Base-by-base conservation (phyloP, 176 grass and related monocot species). In the Dactylis glomerata region DNA sequence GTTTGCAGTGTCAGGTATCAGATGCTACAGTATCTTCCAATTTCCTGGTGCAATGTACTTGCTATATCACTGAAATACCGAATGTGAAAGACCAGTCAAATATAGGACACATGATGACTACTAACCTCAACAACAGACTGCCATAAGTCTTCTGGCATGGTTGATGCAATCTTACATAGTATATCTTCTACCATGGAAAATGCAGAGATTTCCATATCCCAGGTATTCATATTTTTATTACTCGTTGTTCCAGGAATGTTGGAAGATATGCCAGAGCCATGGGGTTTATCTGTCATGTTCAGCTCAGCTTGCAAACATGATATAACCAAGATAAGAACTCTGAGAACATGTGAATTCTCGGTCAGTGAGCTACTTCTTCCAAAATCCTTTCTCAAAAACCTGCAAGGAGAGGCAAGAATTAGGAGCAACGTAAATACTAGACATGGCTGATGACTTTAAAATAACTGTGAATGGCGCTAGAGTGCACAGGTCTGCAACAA, bases 121-220 rank as follows among this genome's bases (percentile, higher is more conserved):
- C 90, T 86, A 56, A 97, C 95, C 91, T 93, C 87, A 77, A 93
- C 36, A 77, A 88, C 81, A 20, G 89, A 93, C 30, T 88, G 92
- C 95, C 95, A 97, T 71, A 91, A 88, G 88, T 91, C 77, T 78
- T 68, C 79, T 9, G 85, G 69, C 14, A 97, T 73, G 81, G 70
- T 92, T 81, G 95, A 93, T 68, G 86, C 91, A 79, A 63, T 82
- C 85, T 57, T 84, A 84, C 55, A 86, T 69, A 93, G 57, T 85
- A 89, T 79, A 89, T 94, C 88, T 88, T 90, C 89, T 59, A 93
- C 31, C 87, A 91, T 80, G 19, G 89, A 95, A 90, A 97, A 83
- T 84, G 92, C 85, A 83, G 88, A 85, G 81, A 84, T 91, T 87
- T 93, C 77, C 92, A 92, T 87, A 86, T 97, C 92, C 95, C 90